Base-by-base conservation (phyloP, 192 early-diverging fungal species). In the Backusella liffmaniae region DNA sequence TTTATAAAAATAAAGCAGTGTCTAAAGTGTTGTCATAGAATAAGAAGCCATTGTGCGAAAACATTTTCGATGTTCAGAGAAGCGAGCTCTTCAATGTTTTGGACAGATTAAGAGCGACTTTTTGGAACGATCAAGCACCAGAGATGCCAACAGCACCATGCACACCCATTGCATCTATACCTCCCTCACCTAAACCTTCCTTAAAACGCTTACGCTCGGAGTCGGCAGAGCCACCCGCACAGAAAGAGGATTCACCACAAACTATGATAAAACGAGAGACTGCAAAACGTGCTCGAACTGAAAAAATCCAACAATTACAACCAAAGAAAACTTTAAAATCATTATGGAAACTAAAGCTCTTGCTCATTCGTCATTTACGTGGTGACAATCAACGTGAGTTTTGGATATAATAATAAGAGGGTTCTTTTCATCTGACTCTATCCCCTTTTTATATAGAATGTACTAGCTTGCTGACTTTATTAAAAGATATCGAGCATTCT, bases 1-100 rank as follows among this genome's bases (percentile, higher is more conserved):
- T 32, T 3, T 32, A 32, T 32, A 5, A 9, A 21, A 56, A 5
- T 9, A 21, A 8, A 56, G 53, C 8, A 13, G 15, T 16, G 42
- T 56, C 37, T 39, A 39, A 39, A 39, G 10, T 39, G 37, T 39
- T 1, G 37, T 62, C 8, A 62, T 62, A 62, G 39, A 6, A 72
- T 39, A 72, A 39, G 34, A 72, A 49, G 30, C 70, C 39, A 3
- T 30, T 76, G 6, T 76, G 75, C 65, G 46, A 76, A n/a, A 76
- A 76, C 29, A 76, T 76, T 13, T 76, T 76, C 36, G 75, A 76
- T 76, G 75, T 76, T 8, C 66, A 76, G 34, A 46, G 75, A 36
- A 53, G 68, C 10, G 68, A 76, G 30, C 68, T 76, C 5, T 71
- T 69, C 18, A 68, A 76, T 76, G 75, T 76, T 12, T 30, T 76